Conservation (phyloP, 106 monocot species). For the Alisma plantagoaquatica region DNA sequence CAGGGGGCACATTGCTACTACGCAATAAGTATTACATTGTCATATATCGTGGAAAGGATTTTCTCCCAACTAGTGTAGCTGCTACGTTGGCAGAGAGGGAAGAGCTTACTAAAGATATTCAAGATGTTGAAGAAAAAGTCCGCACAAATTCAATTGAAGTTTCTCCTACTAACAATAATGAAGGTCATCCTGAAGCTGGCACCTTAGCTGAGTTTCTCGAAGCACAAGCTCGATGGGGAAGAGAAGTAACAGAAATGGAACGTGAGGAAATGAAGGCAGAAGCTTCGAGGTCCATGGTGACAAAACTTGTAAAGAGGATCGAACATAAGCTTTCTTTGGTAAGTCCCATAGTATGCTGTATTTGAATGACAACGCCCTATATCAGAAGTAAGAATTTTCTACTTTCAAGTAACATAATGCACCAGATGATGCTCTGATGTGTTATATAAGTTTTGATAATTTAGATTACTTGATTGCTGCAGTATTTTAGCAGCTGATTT, state of each 20-base stretch:
- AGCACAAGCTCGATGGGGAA: constrained; percentile 89
- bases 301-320: constrained; percentile 48
- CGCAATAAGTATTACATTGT: constrained; percentile 96
- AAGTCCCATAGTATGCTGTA: constrained; percentile 20
- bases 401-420: too few relatives aligned
- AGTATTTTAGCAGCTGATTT: too few relatives aligned
- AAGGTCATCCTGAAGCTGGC: constrained; percentile 59
- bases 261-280: constrained; percentile 68
- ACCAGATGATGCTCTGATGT: too few relatives aligned
- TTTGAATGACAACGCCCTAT: background rate
- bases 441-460: too few relatives aligned
- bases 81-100: constrained; percentile 80
- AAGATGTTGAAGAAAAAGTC: constrained; percentile 71
- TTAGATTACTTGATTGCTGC: too few relatives aligned
- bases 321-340: constrained; percentile 88
- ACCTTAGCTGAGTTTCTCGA: constrained; percentile 91
- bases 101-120: constrained; percentile 69
- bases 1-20: constrained; percentile 83
- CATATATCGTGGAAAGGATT: constrained; percentile 98
- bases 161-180: constrained; percentile 1
- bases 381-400: background rate
- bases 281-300: constrained; percentile 41
- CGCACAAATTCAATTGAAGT: constrained; percentile 20
- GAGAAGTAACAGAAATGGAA: constrained; percentile 58
- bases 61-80: constrained; percentile 73